phyloP scores from a whole-genome alignment of 768 basidiomycete genomes.

The Phaffia tasmanica region DNA sequence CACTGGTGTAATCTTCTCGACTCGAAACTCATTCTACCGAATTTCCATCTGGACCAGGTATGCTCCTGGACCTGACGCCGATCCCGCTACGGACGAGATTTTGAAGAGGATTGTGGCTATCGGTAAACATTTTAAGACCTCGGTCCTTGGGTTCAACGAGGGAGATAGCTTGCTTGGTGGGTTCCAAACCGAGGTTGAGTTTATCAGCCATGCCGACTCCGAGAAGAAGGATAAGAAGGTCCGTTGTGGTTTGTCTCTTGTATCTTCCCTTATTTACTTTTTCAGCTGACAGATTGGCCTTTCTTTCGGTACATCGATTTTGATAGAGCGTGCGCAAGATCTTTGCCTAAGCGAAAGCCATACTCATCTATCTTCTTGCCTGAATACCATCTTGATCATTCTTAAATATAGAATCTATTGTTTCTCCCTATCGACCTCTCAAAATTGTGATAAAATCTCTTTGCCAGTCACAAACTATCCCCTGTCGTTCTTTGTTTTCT shows the following conservation, averaged over 20 bases:
- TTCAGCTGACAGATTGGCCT: neutral
- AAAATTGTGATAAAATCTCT: neutral
- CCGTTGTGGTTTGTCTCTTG: neutral
- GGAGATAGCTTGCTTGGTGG: constrained; percentile 60
- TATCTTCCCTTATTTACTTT: neutral
- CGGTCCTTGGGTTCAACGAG: constrained; percentile 70
- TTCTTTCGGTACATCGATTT: neutral
- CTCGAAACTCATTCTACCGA: constrained; percentile 89
- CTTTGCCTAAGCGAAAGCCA: constrained; percentile 4
- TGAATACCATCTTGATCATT: neutral
- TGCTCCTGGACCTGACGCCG: constrained; percentile 27
- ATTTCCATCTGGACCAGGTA: constrained; percentile 94
- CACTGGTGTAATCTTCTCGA: constrained; percentile 89
- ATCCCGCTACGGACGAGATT: constrained; percentile 48
- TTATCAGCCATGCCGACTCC: constrained; percentile 84
- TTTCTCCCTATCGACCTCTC: neutral
- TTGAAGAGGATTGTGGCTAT: constrained; percentile 72
- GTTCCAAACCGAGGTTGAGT: constrained; percentile 91
- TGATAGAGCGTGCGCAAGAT: constrained; percentile 16
- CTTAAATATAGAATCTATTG: neutral
- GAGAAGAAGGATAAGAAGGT: constrained; percentile 75
- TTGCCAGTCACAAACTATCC: neutral
- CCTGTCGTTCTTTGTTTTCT: too few species aligned
- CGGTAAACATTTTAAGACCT: constrained; percentile 81
- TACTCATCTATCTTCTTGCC: neutral